Evolutionary conservation across 2,329 filamentous ascomycete genomes (phyloP).

Genomic region (Claviceps sp.): DNA sequence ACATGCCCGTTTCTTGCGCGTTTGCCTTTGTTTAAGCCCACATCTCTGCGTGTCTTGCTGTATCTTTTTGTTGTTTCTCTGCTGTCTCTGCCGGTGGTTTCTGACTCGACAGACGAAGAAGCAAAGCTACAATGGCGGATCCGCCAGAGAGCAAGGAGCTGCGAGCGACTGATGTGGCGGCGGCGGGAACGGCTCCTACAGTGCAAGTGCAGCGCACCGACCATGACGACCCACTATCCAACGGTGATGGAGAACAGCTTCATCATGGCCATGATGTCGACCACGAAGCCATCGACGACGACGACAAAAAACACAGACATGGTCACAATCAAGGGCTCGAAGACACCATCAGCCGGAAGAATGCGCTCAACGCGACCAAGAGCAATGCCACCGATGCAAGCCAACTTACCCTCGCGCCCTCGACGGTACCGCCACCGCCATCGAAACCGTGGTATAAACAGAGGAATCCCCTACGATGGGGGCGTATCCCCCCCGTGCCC

Average conservation of each 20-base stretch:
- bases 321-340: slow-evolving; percentile 7
- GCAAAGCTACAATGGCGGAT: slow-evolving; percentile 13
- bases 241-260: not conserved
- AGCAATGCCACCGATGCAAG: slow-evolving; percentile 43
- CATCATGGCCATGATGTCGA: not conserved
- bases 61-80: not conserved
- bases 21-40: not conserved
- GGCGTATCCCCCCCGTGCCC: slow-evolving; percentile 40
- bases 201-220: not conserved
- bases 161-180: slow-evolving; percentile 16
- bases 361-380: slow-evolving; percentile 21
- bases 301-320: slow-evolving; percentile 7
- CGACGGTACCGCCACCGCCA: slow-evolving; percentile 14
- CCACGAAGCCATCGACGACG: not conserved
- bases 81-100: not conserved
- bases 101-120: not conserved
- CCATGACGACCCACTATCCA: not conserved
- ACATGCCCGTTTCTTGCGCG: not conserved
- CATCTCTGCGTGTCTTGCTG: not conserved
- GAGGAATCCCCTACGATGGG: slow-evolving; percentile 49
- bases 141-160: slow-evolving; percentile 13
- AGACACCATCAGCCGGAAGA: slow-evolving; percentile 1
- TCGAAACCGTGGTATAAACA: slow-evolving; percentile 48
- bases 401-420: slow-evolving; percentile 29
- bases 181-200: slow-evolving; percentile 7